These are phyloP conservation scores for Thelonectria olida DNA, from an alignment of 2,329 filamentous ascomycete genomes.

Conservation along the genomic window DNA sequence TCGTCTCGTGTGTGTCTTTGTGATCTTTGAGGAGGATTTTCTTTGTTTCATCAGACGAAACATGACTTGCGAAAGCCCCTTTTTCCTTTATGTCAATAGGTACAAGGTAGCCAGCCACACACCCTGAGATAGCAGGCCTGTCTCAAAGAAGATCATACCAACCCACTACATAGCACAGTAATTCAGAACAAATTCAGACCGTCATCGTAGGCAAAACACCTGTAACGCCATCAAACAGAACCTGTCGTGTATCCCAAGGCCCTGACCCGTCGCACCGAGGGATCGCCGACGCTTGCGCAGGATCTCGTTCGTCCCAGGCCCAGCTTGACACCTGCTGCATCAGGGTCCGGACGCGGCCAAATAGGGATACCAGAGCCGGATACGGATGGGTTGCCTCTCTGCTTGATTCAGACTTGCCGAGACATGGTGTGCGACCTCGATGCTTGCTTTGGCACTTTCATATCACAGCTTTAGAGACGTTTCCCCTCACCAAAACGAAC, in stretches of 20 bases:
- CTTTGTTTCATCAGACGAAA: background rate
- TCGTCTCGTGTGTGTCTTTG: background rate
- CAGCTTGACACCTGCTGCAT: background rate
- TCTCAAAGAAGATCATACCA: no score
- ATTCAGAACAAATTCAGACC: background rate
- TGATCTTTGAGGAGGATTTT: background rate
- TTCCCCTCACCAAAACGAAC: no score
- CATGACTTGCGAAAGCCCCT: background rate
- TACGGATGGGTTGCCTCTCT: background rate
- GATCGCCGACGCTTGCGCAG: background rate
- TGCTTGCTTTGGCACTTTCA: no score
- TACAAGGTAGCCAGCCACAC: background rate
- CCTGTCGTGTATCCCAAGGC: background rate
- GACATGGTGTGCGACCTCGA: background rate
- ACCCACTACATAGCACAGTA: no score
- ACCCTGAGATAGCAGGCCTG: background rate
- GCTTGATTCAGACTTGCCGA: background rate
- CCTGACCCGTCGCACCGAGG: background rate
- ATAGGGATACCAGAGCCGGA: constrained; percentile 1
- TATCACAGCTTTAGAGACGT: no score
- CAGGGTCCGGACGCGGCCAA: background rate
- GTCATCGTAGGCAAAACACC: no score
- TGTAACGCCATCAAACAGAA: background rate
- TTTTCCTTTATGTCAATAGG: background rate
- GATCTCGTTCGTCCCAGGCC: background rate